phyloP scores from a whole-genome alignment of 1,139 yeast genomes.

The Protomyces pachydermus region DNA sequence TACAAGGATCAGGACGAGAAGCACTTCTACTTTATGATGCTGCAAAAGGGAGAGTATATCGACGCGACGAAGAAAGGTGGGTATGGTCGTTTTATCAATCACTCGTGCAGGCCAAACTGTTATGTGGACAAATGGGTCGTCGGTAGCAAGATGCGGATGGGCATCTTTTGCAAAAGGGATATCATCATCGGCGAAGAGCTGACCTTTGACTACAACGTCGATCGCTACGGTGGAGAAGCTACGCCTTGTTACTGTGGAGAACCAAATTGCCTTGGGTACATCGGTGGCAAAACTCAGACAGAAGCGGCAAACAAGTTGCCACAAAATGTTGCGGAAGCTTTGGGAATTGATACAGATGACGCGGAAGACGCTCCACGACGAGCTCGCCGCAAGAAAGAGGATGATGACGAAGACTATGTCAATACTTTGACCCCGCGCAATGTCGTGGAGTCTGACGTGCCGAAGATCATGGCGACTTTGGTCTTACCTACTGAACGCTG shows the following conservation, averaged over 20 bases:
- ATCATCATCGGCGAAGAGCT: slow-evolving; percentile 82
- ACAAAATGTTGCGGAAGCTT: slow-evolving; percentile 74
- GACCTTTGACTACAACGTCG: slow-evolving; percentile 93
- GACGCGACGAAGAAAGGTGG: slow-evolving; percentile 91
- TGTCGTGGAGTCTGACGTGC: slow-evolving; percentile 51
- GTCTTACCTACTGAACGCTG: slow-evolving; percentile 70
- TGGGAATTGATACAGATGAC: slow-evolving; percentile 59
- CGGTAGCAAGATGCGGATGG: slow-evolving; percentile 84
- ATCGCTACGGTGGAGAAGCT: slow-evolving; percentile 89
- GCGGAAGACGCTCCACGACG: slow-evolving; percentile 46
- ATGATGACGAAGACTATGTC: slow-evolving; percentile 55
- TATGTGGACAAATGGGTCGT: slow-evolving; percentile 97
- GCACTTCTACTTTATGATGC: slow-evolving; percentile 97
- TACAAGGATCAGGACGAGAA: slow-evolving; percentile 67
- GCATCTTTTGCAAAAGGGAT: slow-evolving; percentile 77
- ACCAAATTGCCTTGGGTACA: slow-evolving; percentile 79
- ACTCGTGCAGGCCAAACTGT: slow-evolving; percentile 90
- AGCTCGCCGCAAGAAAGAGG: slow-evolving; percentile 39
- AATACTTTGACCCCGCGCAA: slow-evolving; percentile 56
- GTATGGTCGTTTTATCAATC: slow-evolving; percentile 86
- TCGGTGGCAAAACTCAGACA: slow-evolving; percentile 96
- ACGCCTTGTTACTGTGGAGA: slow-evolving; percentile 96
- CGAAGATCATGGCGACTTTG: slow-evolving; percentile 74
- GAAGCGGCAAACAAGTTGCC: slow-evolving; percentile 68
- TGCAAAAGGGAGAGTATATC: slow-evolving; percentile 84